Evolutionary conservation across 2,329 filamentous ascomycete genomes (phyloP), one percentile per base, ranked within the genome.

Genomic region (Lachnellula cervina): DNA sequence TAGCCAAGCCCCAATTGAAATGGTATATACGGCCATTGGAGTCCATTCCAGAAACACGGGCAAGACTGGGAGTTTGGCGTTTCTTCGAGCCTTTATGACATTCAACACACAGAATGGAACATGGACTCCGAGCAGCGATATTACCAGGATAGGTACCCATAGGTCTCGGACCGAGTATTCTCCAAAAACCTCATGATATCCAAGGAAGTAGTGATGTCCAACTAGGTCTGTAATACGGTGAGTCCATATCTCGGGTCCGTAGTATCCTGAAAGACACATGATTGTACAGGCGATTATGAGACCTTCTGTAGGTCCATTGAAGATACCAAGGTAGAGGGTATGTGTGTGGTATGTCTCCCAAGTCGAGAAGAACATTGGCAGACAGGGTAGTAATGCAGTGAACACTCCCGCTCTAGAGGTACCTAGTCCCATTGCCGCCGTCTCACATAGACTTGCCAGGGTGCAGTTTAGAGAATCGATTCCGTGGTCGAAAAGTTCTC

Each of bases 281-380:
- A 97, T 82, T 51, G 77, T 73, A 69, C 90, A 92, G 25, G 92
- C 94, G 61, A 99, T 86, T 51, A 97, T 85, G 35, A 99, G 78
- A 19, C 94, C 94, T 76, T 99, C 94, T 35, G 94, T 99, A 2
- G 94, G 94, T 0, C 94, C 94, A 71, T 99, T 99, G 81, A 99
- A 88, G 71, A 93, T 90, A 54, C 94, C 94, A 13, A 99, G 84
- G 72, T 96, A 99, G 5, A 99, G 78, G 0, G 94, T 97, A 72
- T 99, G 94, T 5, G 94, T 97, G 74, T 99, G 94, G 72, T 97
- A 99, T 1, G 94, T 99, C 75, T 99, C 94, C 94, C 94, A 99
- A 2, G 94, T 99, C 3, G 93, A 97, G 76, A 99, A 97, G 79
- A 96, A 99, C 94, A 99, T 99, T 58, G 94, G 90, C 45, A 99